These are phyloP conservation scores for Macrolepiota fuliginosa DNA, from an alignment of 768 basidiomycete genomes.

Conservation along the genomic window DNA sequence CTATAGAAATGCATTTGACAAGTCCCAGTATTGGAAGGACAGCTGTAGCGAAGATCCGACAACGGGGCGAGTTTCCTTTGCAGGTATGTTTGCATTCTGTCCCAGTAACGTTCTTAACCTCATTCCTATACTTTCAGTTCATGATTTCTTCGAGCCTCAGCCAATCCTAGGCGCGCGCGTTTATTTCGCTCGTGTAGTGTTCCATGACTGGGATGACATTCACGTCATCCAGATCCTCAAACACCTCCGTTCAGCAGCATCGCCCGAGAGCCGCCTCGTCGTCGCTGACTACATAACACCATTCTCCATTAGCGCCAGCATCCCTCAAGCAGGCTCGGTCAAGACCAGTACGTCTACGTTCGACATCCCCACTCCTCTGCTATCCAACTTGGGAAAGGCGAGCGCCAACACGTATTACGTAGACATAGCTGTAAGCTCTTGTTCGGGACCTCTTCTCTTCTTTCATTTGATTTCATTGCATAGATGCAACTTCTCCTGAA, in stretches of 20 bases:
- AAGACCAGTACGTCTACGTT: background rate
- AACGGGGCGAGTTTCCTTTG: conserved; percentile 22
- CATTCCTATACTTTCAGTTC: conserved; percentile 35
- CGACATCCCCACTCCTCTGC: conserved; percentile 54
- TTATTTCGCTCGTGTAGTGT: conserved; percentile 66
- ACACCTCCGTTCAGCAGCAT: conserved; percentile 43
- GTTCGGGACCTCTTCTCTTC: background rate
- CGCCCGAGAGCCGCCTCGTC: conserved; percentile 56
- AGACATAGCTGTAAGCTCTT: conserved; percentile 55
- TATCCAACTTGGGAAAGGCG: conserved; percentile 73
- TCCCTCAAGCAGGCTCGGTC: background rate
- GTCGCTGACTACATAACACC: conserved; percentile 74
- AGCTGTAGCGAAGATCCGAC: conserved; percentile 53
- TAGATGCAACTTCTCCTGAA: conserved; percentile 13
- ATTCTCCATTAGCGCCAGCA: conserved; percentile 52
- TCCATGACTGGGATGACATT: conserved; percentile 79
- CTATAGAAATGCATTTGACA: conserved; percentile 41
- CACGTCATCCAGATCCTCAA: conserved; percentile 46
- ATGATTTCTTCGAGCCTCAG: conserved; percentile 77
- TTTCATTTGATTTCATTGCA: background rate
- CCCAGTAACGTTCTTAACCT: background rate
- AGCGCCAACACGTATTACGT: conserved; percentile 69
- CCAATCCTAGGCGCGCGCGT: conserved; percentile 52
- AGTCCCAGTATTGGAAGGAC: conserved; percentile 50
- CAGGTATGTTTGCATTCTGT: background rate